A percentile compares a stretch with the other conserved stretches of the same genome.
Conservation (phyloP, 2,329 filamentous ascomycete species). For the Sporothrix brunneoviolacea region DNA sequence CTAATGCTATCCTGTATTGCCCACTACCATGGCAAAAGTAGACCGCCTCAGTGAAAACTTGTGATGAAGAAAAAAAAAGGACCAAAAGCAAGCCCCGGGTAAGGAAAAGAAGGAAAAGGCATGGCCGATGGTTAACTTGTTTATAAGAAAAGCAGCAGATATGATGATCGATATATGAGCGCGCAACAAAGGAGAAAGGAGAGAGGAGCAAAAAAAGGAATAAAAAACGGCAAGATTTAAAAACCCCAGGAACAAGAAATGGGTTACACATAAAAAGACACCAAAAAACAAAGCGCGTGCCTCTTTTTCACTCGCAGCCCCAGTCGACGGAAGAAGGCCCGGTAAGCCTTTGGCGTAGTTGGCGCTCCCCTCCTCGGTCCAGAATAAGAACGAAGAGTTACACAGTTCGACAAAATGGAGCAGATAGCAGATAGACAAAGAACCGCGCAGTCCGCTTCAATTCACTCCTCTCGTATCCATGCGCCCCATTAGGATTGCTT, state of each 20-base stretch:
- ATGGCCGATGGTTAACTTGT: neutral
- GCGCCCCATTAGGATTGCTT: neutral
- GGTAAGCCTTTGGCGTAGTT: too few species aligned
- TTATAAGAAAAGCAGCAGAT: neutral
- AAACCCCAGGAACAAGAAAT: neutral
- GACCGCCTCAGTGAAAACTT: too few species aligned
- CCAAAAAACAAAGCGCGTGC: constrained; percentile 1
- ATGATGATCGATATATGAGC: neutral
- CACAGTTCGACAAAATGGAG: too few species aligned
- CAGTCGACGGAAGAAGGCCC: neutral
- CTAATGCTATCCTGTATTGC: too few species aligned
- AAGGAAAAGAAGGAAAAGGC: neutral
- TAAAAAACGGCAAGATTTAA: neutral
- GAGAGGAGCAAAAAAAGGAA: neutral
- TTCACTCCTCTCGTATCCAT: too few species aligned
- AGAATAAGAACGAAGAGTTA: too few species aligned
- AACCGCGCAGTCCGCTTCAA: too few species aligned
- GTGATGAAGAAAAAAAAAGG: too few species aligned
- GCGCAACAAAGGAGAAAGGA: neutral
- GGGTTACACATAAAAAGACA: constrained; percentile 9
- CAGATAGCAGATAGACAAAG: too few species aligned
- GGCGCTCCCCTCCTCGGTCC: too few species aligned
- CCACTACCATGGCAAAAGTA: too few species aligned
- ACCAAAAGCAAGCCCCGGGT: too few species aligned
- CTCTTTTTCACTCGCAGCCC: constrained; percentile 1